Base-by-base conservation (phyloP, 805 yeast species). In the Kregervanrija fluxuum region DNA sequence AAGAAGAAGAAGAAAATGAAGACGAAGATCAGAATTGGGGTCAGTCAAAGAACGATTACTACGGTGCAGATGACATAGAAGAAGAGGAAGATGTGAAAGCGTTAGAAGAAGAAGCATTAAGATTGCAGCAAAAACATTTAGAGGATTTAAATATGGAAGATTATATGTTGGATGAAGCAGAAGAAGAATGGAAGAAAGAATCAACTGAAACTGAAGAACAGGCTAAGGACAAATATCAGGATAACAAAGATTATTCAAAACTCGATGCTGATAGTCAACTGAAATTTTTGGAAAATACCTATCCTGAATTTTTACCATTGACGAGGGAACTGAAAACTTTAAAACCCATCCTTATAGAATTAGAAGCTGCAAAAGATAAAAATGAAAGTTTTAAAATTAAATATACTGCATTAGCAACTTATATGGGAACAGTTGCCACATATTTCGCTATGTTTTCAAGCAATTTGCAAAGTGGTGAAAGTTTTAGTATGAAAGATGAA, bases 251-350 rank as follows among this genome's bases (percentile, higher is more conserved):
- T 44, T 51, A 15, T 31, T 51, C 30, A 39, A 50, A 50, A 2
- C 59, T 65, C 35, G 61, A 62, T 8, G 65, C 70, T 13, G 57
- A 72, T 4, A 81, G 80, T 48, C 55, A 78, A 5, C 50, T 69
- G 0, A 57, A 66, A 12, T 62, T 89, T 60, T 80, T 78, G 45
- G 61, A 69, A 4, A 73, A 78, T 4, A 69, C 78, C 44, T 84
- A 82, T 55, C 98, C 99, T 0, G 98, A 91, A 64, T 85, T 85
- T 51, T 61, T 79, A 22, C 95, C 96, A 2, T 67, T 91, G 34
- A 62, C 85, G 5, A 74, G 76, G 48, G 97, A 91, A 55, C 62
- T 73, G 39, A 53, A 68, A 11, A 48, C 59, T 3, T 59, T 80
- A 49, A 67, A 71, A 15, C 70, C 74, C 4, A 51, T 62, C 4